phyloP scores from a whole-genome alignment of 176 grass and related monocot species.

The Oryza nivara region DNA sequence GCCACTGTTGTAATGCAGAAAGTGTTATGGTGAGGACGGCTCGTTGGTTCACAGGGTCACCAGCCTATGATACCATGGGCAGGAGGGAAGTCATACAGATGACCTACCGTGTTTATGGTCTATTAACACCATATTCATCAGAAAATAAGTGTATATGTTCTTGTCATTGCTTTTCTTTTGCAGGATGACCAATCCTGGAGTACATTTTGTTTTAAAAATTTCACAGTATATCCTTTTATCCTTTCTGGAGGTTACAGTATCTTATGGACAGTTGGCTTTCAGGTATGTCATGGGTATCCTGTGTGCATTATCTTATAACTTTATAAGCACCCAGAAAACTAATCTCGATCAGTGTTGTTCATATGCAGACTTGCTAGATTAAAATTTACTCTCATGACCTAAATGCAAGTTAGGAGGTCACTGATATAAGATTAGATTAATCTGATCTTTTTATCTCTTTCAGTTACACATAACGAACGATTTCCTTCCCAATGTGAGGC shows the following conservation, averaged over 20 bases:
- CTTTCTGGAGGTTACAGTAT: background rate
- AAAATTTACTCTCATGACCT: background rate
- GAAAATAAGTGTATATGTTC: background rate
- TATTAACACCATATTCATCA: background rate
- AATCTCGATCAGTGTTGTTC: background rate
- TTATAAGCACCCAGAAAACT: background rate
- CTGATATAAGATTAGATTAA: background rate
- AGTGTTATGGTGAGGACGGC: slow-evolving; percentile 25
- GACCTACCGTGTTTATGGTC: too few relatives aligned
- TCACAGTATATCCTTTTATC: background rate
- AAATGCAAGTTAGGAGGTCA: background rate
- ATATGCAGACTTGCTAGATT: background rate
- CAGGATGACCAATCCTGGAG: background rate
- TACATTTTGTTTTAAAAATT: background rate
- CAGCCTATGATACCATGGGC: background rate
- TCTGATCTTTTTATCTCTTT: background rate
- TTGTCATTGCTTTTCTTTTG: slow-evolving; percentile 1
- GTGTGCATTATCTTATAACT: background rate
- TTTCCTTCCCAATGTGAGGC: background rate
- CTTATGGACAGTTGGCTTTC: background rate
- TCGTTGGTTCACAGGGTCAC: slow-evolving; percentile 4
- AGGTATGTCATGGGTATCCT: slow-evolving; percentile 17
- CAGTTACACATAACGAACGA: background rate
- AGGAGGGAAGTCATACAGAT: slow-evolving; percentile 21
- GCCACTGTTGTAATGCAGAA: slow-evolving; percentile 26